Evolutionary conservation across 768 basidiomycete genomes (phyloP).

Genomic region (Leccinum truebloodii): DNA sequence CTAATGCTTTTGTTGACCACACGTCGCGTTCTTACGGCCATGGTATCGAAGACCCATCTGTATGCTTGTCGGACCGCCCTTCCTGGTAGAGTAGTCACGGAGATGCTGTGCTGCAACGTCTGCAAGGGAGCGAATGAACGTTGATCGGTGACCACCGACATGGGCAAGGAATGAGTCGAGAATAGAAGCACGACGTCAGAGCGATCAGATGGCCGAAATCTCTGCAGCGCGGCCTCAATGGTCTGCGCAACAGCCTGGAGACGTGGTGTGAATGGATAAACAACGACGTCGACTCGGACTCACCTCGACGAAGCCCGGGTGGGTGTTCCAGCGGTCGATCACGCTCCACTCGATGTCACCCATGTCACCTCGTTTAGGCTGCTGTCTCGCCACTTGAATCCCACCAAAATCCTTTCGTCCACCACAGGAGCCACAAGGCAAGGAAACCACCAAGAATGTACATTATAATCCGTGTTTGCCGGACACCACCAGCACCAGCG

Average conservation of each 20-base stretch:
- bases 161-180: constrained; percentile 95
- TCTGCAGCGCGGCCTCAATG: constrained; percentile 76
- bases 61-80: constrained; percentile 60
- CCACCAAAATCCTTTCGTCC: constrained; percentile 52
- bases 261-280: constrained; percentile 3
- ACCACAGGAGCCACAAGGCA: constrained; percentile 55
- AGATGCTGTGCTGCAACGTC: constrained; percentile 87
- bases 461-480: constrained; percentile 67
- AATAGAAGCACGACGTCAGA: constrained; percentile 83
- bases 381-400: constrained; percentile 56
- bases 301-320: constrained; percentile 93
- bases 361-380: constrained; percentile 85
- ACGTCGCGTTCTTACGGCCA: constrained; percentile 88
- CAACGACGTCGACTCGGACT: constrained; percentile 19
- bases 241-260: constrained; percentile 86
- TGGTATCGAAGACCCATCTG: constrained; percentile 91
- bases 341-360: constrained; percentile 91
- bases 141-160: constrained; percentile 84
- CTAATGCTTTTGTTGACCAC: constrained; percentile 86
- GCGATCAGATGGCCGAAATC: constrained; percentile 72
- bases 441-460: constrained; percentile 58
- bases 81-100: constrained; percentile 55
- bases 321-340: constrained; percentile 96
- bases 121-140: constrained; percentile 89
- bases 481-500: constrained; percentile 56